phyloP scores from a whole-genome alignment of 2,329 filamentous ascomycete species.

The Xylariaceae sp. region DNA sequence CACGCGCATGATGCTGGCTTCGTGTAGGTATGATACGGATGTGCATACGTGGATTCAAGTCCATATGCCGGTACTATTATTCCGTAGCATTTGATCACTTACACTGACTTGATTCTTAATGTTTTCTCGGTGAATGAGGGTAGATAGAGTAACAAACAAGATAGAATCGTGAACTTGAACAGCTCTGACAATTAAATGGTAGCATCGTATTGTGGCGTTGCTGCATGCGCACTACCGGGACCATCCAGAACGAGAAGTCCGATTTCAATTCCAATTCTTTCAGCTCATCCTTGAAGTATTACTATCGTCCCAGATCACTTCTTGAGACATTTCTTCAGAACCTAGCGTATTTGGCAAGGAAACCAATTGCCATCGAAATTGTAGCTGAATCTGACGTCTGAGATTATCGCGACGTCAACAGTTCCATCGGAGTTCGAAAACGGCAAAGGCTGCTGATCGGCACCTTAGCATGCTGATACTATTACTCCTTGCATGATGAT shows the following conservation, averaged over 20 bases:
- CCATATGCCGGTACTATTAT: too few species aligned
- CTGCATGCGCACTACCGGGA: not conserved
- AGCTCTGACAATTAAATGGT: too few species aligned
- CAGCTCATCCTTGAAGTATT: not conserved
- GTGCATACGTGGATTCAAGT: too few species aligned
- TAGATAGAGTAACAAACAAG: too few species aligned
- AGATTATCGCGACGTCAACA: not conserved
- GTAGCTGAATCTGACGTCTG: not conserved
- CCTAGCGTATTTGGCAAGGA: not conserved
- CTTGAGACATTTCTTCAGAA: too few species aligned
- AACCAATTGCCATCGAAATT: not conserved
- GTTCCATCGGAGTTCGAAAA: conserved; percentile 14
- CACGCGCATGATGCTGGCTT: too few species aligned
- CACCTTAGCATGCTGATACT: not conserved
- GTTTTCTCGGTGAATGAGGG: too few species aligned
- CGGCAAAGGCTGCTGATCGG: conserved; percentile 6
- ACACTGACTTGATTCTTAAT: too few species aligned
- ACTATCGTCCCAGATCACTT: too few species aligned
- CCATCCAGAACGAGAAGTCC: not conserved
- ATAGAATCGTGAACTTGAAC: not conserved
- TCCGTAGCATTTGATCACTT: too few species aligned
- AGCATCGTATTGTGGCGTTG: too few species aligned
- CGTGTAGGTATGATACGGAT: too few species aligned
- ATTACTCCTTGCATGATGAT: not conserved
- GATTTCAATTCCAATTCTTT: not conserved